phyloP scores from a whole-genome alignment of 805 yeast species.

The Citeromyces matritensis region DNA sequence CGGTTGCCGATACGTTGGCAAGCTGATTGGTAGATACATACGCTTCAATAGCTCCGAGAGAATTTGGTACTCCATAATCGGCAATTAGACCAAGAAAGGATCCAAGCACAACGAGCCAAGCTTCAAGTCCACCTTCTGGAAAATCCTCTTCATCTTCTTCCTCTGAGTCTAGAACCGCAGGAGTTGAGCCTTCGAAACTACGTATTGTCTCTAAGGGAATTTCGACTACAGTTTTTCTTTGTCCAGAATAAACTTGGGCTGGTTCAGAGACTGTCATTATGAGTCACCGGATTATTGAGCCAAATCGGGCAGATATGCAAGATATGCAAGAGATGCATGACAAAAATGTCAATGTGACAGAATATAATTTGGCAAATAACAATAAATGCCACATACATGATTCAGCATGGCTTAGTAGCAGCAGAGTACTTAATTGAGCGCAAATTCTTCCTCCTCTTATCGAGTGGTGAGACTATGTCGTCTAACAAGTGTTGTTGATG shows the following conservation, averaged over 20 bases:
- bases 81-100: slow-evolving; percentile 40
- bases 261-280: background rate
- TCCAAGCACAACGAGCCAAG: slow-evolving; percentile 43
- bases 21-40: slow-evolving; percentile 43
- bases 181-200: no score
- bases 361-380: no score
- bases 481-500: no score
- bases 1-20: slow-evolving; percentile 22
- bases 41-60: slow-evolving; percentile 49
- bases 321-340: background rate
- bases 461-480: no score
- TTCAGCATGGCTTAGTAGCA: no score
- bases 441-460: no score
- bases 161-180: background rate
- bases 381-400: no score
- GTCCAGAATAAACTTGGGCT: background rate
- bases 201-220: background rate
- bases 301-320: background rate
- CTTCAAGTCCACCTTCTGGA: slow-evolving; percentile 48
- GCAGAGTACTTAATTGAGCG: no score
- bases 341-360: no score
- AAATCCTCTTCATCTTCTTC: slow-evolving; percentile 11
- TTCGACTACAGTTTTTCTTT: background rate
- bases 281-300: background rate
- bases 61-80: slow-evolving; percentile 39